Evolutionary conservation across 2,329 filamentous ascomycete species (phyloP).

Genomic region (Cytospora piceicola): DNA sequence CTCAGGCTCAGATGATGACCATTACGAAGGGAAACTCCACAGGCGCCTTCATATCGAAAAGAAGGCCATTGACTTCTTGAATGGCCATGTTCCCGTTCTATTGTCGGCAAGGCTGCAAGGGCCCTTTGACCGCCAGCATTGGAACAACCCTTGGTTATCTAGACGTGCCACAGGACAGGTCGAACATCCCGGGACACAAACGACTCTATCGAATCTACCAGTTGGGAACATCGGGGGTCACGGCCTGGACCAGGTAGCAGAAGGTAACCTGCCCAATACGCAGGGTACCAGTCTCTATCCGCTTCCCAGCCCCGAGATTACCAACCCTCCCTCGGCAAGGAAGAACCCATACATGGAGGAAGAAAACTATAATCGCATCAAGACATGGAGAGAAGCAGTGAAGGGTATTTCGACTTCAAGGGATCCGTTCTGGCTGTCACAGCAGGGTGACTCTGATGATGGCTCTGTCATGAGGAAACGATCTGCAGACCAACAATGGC

Average conservation of each 20-base stretch:
- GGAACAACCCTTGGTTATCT: constrained; percentile 58
- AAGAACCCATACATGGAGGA: constrained; percentile 33
- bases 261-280: constrained; percentile 12
- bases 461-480: constrained; percentile 19
- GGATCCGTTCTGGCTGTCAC: constrained; percentile 29
- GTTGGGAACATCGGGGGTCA: constrained; percentile 1
- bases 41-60: constrained; percentile 60
- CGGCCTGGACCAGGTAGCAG: constrained; percentile 1
- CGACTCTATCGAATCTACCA: constrained; percentile 34
- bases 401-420: constrained; percentile 20
- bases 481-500: constrained; percentile 17
- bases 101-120: constrained; percentile 64
- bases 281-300: constrained; percentile 29
- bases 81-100: constrained; percentile 59
- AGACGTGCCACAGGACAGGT: constrained; percentile 30
- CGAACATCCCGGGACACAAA: constrained; percentile 16
- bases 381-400: constrained; percentile 28
- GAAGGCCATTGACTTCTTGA: constrained; percentile 61
- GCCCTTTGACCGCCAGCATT: constrained; percentile 58
- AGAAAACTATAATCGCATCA: constrained; percentile 22
- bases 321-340: constrained; percentile 32
- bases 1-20: constrained; percentile 61
- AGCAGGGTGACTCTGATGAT: constrained; percentile 2
- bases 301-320: constrained; percentile 37
- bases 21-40: constrained; percentile 51